Conservation (phyloP, 768 basidiomycete species). For the Gelatoporia subvermispora region DNA sequence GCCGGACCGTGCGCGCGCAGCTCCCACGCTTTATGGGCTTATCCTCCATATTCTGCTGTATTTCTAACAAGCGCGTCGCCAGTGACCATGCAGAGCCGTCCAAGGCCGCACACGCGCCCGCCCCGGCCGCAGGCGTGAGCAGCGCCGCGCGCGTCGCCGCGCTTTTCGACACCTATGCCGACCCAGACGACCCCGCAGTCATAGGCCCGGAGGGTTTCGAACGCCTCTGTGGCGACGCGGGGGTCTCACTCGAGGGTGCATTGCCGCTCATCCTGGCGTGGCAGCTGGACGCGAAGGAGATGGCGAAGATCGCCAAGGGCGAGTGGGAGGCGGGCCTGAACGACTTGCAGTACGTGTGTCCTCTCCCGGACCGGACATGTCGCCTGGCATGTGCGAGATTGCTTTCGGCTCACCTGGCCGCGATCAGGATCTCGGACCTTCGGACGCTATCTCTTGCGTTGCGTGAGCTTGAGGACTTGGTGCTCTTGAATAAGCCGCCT, state of each 20-base stretch:
- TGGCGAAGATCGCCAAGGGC: conserved; percentile 63
- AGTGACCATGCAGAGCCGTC: conserved; percentile 7
- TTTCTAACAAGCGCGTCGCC: conserved; percentile 54
- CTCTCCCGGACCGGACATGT: background rate
- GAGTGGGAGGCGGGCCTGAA: conserved; percentile 66
- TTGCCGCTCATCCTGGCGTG: conserved; percentile 71
- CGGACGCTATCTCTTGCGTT: conserved; percentile 44
- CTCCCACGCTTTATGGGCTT: conserved; percentile 46
- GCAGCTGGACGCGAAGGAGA: conserved; percentile 65
- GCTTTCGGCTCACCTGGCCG: background rate
- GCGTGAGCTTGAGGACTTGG: conserved; percentile 58
- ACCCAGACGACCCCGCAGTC: conserved; percentile 43
- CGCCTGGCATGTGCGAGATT: background rate
- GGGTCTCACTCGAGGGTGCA: conserved; percentile 70
- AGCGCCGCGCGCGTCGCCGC: conserved; percentile 42
- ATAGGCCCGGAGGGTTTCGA: conserved; percentile 76
- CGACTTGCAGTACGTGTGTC: conserved; percentile 36
- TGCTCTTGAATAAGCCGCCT: conserved; percentile 44
- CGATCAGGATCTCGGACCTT: conserved; percentile 45
- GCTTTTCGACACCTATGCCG: conserved; percentile 60
- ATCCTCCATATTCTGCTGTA: conserved; percentile 59
- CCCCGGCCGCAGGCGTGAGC: conserved; percentile 35
- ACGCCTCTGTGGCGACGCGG: conserved; percentile 61
- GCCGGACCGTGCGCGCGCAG: background rate
- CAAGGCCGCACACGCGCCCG: conserved; percentile 4